Percentiles rank a stretch among this genome's conserved stretches.
phyloP scores from a whole-genome alignment of 345 rosid genomes.

The rapeseed (Brassica napus) region DNA sequence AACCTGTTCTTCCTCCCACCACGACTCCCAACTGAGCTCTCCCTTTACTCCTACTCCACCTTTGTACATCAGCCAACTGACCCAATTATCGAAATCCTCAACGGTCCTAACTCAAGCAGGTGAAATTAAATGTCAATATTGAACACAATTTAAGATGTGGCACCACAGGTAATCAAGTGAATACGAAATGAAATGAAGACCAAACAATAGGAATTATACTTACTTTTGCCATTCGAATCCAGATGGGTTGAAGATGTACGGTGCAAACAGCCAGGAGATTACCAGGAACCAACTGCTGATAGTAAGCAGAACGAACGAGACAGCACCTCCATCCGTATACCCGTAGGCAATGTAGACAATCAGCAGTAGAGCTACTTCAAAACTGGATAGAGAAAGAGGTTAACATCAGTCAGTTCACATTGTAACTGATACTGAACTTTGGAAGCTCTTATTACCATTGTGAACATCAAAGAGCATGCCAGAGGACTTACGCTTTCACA shows the following conservation, averaged over 20 bases:
- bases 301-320: constrained; percentile 73
- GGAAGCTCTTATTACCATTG: constrained; percentile 17
- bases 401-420: constrained; percentile 7
- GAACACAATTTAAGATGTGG: not conserved
- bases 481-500: constrained; percentile 81
- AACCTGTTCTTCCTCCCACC: constrained; percentile 99
- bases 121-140: not conserved
- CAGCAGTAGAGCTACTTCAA: constrained; percentile 95
- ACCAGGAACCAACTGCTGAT: constrained; percentile 98
- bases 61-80: constrained; percentile 94
- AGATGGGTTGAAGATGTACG: constrained; percentile 97
- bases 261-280: constrained; percentile 97
- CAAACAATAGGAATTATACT: constrained; percentile 35
- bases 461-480: constrained; percentile 29
- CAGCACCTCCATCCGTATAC: constrained; percentile 69
- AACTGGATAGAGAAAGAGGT: constrained; percentile 48
- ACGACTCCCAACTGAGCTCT: constrained; percentile 96
- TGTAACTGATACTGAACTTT: not conserved
- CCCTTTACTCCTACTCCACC: constrained; percentile 99
- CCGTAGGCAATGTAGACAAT: constrained; percentile 97
- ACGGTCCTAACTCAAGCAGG: constrained; percentile 70
- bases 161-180: not conserved
- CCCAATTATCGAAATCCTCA: constrained; percentile 98
- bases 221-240: constrained; percentile 99
- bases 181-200: constrained; percentile 11